phyloP scores from a whole-genome alignment of 2,329 filamentous ascomycete species.

The Ophiostoma piceae region DNA sequence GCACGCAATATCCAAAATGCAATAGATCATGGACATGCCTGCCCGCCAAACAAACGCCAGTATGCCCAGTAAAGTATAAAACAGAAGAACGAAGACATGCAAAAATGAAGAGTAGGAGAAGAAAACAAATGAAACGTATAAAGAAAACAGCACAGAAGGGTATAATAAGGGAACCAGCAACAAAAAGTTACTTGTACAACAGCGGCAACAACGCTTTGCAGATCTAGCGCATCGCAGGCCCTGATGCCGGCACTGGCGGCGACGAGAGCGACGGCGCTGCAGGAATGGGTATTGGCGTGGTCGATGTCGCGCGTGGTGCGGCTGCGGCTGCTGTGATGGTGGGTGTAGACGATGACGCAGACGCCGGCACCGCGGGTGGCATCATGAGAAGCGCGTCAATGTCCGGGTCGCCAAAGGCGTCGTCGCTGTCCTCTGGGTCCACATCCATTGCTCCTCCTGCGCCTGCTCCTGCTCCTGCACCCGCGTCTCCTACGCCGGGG shows the following conservation, averaged over 20 bases:
- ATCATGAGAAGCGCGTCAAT: constrained; percentile 35
- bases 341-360: background rate
- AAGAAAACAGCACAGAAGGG: background rate
- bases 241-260: constrained; percentile 1
- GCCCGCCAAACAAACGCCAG: background rate
- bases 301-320: constrained; percentile 18
- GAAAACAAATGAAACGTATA: background rate
- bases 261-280: constrained; percentile 17
- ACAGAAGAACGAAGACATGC: background rate
- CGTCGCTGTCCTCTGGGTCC: constrained; percentile 44
- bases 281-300: constrained; percentile 22
- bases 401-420: constrained; percentile 56
- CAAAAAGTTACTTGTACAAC: background rate
- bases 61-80: background rate
- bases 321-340: constrained; percentile 13
- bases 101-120: background rate
- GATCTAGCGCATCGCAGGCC: no score
- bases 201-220: background rate
- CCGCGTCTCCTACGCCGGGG: constrained; percentile 30
- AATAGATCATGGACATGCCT: background rate
- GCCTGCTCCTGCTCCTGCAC: no score
- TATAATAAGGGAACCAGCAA: background rate
- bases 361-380: constrained; percentile 24
- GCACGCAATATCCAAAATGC: background rate
- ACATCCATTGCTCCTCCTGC: no score